phyloP scores from a whole-genome alignment of 495 filamentous ascomycete genomes.

The Coniosporium apollinis region DNA sequence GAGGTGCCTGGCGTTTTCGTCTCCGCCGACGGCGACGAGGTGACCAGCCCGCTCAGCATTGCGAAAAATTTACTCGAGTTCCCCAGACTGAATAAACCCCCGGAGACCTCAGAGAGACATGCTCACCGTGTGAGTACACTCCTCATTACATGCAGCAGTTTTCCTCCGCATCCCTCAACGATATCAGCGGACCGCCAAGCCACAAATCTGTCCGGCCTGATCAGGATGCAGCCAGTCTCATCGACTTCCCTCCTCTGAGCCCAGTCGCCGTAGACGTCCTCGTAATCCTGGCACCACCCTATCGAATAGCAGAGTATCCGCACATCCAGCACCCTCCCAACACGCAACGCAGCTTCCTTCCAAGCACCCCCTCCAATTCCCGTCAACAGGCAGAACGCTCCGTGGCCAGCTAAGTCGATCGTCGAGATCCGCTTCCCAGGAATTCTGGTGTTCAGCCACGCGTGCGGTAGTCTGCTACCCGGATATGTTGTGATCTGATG shows the following conservation, averaged over 20 bases:
- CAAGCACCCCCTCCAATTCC: conserved; percentile 34
- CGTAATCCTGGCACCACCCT: conserved; percentile 32
- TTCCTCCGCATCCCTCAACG: conserved; percentile 12
- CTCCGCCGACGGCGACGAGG: conserved; percentile 81
- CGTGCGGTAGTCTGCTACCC: conserved; percentile 35
- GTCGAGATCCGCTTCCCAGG: conserved; percentile 30
- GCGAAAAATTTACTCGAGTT: conserved; percentile 90
- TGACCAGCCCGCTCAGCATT: conserved; percentile 87
- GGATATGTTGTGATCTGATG: conserved; percentile 32
- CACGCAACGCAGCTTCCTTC: conserved; percentile 27
- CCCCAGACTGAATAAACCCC: no score
- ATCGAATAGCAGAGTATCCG: conserved; percentile 28
- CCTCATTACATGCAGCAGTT: conserved; percentile 17
- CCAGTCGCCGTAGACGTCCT: conserved; percentile 39
- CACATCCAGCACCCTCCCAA: conserved; percentile 20
- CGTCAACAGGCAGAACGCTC: conserved; percentile 30
- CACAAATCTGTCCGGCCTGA: conserved; percentile 32
- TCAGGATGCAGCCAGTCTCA: conserved; percentile 35
- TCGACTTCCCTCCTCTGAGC: conserved; percentile 26
- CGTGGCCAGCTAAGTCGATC: conserved; percentile 35
- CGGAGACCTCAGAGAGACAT: no score
- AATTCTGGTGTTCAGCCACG: conserved; percentile 31
- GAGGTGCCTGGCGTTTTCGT: conserved; percentile 74
- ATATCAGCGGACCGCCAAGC: conserved; percentile 23
- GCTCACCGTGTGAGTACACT: conserved; percentile 3